A percentile compares a stretch with the other conserved stretches of the same genome.
These are phyloP conservation scores for Heterobasidion annosum DNA, from an alignment of 1,284 basidiomycete species.

Conservation along the genomic window DNA sequence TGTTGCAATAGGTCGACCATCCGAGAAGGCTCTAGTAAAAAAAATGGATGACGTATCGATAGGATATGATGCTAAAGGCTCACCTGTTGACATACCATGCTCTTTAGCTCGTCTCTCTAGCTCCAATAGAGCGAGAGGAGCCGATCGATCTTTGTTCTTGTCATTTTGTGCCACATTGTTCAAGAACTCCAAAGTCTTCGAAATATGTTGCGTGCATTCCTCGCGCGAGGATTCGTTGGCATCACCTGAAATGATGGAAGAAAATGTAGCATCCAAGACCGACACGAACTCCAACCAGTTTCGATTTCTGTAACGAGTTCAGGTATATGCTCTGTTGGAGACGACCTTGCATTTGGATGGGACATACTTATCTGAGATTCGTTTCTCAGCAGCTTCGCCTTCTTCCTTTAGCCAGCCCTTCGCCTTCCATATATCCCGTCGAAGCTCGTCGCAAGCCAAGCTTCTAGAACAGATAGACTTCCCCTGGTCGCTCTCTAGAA, in stretches of 20 bases:
- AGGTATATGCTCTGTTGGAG: background rate
- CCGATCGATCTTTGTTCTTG: constrained; percentile 64
- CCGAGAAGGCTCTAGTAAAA: constrained; percentile 29
- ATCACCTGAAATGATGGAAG: constrained; percentile 21
- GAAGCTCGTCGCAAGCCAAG: constrained; percentile 64
- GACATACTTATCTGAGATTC: constrained; percentile 53
- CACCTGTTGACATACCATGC: constrained; percentile 39
- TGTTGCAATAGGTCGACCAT: constrained; percentile 41
- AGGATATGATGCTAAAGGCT: background rate
- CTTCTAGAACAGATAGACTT: constrained; percentile 59
- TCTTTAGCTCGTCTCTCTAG: constrained; percentile 50
- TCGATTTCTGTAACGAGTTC: constrained; percentile 46
- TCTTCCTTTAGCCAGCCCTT: constrained; percentile 51
- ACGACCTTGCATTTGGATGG: constrained; percentile 7
- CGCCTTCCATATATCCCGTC: constrained; percentile 57
- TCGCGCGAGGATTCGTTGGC: constrained; percentile 15
- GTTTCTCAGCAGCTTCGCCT: constrained; percentile 42
- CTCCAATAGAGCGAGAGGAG: constrained; percentile 60
- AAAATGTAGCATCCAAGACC: constrained; percentile 59
- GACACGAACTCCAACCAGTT: constrained; percentile 82
- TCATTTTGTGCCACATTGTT: constrained; percentile 47
- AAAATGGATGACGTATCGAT: background rate
- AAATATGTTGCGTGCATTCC: constrained; percentile 28
- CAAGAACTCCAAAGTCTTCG: constrained; percentile 45
- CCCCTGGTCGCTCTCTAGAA: constrained; percentile 63